Evolutionary conservation across 2,329 filamentous ascomycete species (phyloP).

Genomic region (Ceratocystis cacaofunesta): DNA sequence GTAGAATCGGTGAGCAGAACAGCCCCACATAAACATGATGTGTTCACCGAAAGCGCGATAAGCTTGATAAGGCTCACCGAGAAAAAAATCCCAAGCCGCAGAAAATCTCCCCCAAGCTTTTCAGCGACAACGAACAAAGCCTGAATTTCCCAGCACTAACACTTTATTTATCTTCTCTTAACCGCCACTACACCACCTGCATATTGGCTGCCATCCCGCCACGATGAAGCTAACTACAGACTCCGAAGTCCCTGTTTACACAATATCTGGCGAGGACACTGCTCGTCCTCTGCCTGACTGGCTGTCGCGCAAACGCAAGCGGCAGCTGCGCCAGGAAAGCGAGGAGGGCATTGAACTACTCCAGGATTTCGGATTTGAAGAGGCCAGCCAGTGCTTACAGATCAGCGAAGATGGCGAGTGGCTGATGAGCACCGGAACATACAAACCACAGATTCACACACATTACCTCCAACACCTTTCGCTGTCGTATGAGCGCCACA

Average conservation of each 20-base stretch:
- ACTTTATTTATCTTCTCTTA: neutral
- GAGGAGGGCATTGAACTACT: slow-evolving; percentile 90
- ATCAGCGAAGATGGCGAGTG: slow-evolving; percentile 93
- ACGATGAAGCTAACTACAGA: slow-evolving; percentile 70
- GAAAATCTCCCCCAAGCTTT: slow-evolving; percentile 13
- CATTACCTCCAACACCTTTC: slow-evolving; percentile 88
- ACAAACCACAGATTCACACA: slow-evolving; percentile 71
- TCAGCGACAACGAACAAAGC: slow-evolving; percentile 4
- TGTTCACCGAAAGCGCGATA: slow-evolving; percentile 12
- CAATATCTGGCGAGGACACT: slow-evolving; percentile 79
- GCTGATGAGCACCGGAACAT: slow-evolving; percentile 84
- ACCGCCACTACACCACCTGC: neutral
- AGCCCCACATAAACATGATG: neutral
- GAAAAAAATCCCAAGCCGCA: slow-evolving; percentile 14
- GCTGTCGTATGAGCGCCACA: slow-evolving; percentile 86
- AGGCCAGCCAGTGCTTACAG: slow-evolving; percentile 78
- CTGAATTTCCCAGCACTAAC: neutral
- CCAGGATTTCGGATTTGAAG: slow-evolving; percentile 96
- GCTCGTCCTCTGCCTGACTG: slow-evolving; percentile 85
- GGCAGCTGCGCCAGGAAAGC: slow-evolving; percentile 78
- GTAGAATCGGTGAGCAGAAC: slow-evolving; percentile 1
- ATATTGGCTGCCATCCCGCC: slow-evolving; percentile 5
- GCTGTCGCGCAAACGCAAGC: slow-evolving; percentile 79
- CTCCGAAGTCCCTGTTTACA: slow-evolving; percentile 79
- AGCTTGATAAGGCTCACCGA: slow-evolving; percentile 11